Percentiles rank a stretch among this genome's conserved stretches.
These are phyloP conservation scores for Neurospora crassa DNA, from an alignment of 2,329 filamentous ascomycete species.

Conservation along the genomic window DNA sequence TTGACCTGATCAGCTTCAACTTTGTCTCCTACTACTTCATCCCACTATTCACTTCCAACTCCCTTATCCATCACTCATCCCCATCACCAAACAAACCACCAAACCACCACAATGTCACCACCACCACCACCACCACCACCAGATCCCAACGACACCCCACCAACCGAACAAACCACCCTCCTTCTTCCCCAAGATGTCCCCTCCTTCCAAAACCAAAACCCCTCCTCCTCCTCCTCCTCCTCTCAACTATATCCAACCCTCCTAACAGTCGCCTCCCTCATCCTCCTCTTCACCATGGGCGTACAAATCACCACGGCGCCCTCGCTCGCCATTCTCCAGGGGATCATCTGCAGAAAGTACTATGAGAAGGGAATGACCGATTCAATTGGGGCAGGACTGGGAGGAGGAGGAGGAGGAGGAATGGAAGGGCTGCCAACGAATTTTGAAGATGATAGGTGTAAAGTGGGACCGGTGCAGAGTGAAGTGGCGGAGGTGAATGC, in stretches of 20 bases:
- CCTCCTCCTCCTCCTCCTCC: too few relatives aligned
- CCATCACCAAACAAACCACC: not conserved
- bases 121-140: too few relatives aligned
- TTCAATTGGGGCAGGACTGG: too few relatives aligned
- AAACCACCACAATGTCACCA: too few relatives aligned
- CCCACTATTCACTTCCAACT: not conserved
- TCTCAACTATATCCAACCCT: not conserved
- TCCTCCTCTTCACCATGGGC: conserved; percentile 5
- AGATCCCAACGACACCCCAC: too few relatives aligned
- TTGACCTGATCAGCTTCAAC: not conserved
- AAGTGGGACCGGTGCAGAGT: conserved; percentile 9
- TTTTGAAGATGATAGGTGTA: conserved; percentile 3
- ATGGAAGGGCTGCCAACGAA: not conserved
- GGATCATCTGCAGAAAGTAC: conserved; percentile 8
- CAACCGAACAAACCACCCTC: not conserved
- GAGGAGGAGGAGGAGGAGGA: not conserved
- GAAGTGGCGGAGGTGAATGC: conserved; percentile 11
- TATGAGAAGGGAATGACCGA: not conserved
- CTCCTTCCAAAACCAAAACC: too few relatives aligned
- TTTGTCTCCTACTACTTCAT: not conserved
- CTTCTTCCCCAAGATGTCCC: not conserved
- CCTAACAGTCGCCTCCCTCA: not conserved
- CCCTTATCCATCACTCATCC: not conserved
- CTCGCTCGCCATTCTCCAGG: conserved; percentile 9
- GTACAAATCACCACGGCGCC: conserved; percentile 5